Evolutionary conservation across 2,329 filamentous ascomycete genomes (phyloP).

Genomic region (Septoria linicola): DNA sequence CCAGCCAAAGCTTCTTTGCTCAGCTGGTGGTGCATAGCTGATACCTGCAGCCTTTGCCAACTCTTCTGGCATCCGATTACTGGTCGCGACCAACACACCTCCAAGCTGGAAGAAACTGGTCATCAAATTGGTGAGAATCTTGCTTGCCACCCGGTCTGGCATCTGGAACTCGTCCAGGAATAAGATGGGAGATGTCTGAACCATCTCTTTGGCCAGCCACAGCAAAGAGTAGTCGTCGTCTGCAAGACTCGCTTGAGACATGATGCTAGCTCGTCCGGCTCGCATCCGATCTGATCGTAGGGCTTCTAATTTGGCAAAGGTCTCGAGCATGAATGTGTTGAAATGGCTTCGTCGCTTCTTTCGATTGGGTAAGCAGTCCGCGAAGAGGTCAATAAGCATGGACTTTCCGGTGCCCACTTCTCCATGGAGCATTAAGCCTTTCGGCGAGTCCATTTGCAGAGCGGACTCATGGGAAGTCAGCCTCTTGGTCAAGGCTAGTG

Average conservation of each 20-base stretch:
- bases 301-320: constrained; percentile 68
- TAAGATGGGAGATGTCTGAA: constrained; percentile 71
- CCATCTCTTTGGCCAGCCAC: constrained; percentile 72
- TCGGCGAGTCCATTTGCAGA: constrained; percentile 68
- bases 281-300: constrained; percentile 50
- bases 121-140: constrained; percentile 76
- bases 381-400: constrained; percentile 82
- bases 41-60: constrained; percentile 71
- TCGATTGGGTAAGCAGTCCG: constrained; percentile 69
- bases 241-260: constrained; percentile 18
- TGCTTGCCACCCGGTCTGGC: constrained; percentile 73
- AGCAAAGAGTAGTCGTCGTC: constrained; percentile 66
- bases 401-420: constrained; percentile 82
- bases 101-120: constrained; percentile 79
- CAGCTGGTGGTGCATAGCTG: constrained; percentile 60
- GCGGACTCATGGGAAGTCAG: constrained; percentile 70
- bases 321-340: constrained; percentile 82
- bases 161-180: constrained; percentile 84
- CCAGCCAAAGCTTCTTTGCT: constrained; percentile 46
- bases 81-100: constrained; percentile 75
- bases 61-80: constrained; percentile 81
- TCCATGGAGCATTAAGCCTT: constrained; percentile 73
- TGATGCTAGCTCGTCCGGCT: constrained; percentile 9
- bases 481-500: constrained; percentile 65
- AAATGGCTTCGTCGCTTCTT: constrained; percentile 79